Evolutionary conservation across 2,329 filamentous ascomycete species (phyloP).

Genomic region (Calonectria hawksworthii): DNA sequence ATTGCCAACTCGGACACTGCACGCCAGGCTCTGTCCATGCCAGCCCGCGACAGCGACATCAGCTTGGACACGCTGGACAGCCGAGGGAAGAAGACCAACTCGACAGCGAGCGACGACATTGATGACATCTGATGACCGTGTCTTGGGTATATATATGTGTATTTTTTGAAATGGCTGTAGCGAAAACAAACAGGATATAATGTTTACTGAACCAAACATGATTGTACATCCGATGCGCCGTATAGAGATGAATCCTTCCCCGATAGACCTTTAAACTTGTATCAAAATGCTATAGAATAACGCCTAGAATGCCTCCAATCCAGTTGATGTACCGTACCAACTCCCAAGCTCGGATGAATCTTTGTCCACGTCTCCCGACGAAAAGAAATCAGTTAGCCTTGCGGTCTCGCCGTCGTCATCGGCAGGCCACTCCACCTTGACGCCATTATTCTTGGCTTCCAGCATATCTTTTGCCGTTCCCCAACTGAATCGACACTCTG

Average conservation of each 20-base stretch:
- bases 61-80: conserved; percentile 73
- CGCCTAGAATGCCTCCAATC: conserved; percentile 77
- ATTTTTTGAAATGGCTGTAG: conserved; percentile 38
- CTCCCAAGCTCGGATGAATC: conserved; percentile 75
- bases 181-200: conserved; percentile 46
- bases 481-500: conserved; percentile 96
- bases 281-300: conserved; percentile 1
- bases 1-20: conserved; percentile 89
- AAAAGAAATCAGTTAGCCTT: conserved; percentile 84
- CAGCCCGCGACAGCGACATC: conserved; percentile 65
- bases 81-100: conserved; percentile 64
- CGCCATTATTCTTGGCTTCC: conserved; percentile 77
- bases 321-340: conserved; percentile 86
- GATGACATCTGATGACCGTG: conserved; percentile 68
- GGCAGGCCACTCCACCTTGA: conserved; percentile 87
- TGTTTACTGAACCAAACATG: conserved; percentile 38
- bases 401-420: conserved; percentile 78
- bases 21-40: conserved; percentile 85
- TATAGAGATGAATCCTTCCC: conserved; percentile 5
- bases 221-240: conserved; percentile 14
- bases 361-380: conserved; percentile 57
- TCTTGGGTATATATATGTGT: conserved; percentile 31
- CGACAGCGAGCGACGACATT: conserved; percentile 62
- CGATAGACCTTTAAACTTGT: conserved; percentile 3
- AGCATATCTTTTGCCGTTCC: conserved; percentile 94